phyloP scores from a whole-genome alignment of 768 basidiomycete genomes.

The Leccinum imitatum region DNA sequence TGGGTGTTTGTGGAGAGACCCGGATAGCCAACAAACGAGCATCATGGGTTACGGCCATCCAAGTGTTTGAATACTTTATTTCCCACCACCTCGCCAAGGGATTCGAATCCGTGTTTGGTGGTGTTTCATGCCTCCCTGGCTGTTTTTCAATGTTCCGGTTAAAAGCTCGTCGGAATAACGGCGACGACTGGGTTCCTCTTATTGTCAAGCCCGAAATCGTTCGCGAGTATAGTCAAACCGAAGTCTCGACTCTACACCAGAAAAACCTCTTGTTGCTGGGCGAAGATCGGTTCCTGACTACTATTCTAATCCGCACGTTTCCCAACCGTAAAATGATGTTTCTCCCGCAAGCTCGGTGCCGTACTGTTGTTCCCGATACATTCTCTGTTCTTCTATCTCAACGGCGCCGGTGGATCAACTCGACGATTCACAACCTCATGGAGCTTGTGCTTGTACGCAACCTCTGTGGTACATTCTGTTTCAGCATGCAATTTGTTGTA shows the following conservation, averaged over 20 bases:
- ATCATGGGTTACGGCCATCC: constrained; percentile 98
- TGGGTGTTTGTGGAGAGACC: constrained; percentile 99
- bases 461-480: constrained; percentile 98
- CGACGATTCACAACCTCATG: constrained; percentile 99
- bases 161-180: constrained; percentile 84
- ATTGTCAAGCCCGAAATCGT: constrained; percentile 97
- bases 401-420: constrained; percentile 98
- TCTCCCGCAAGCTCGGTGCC: constrained; percentile 90
- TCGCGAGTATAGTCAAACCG: constrained; percentile 93
- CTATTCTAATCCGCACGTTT: constrained; percentile 93
- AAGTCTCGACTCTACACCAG: constrained; percentile 93
- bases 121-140: constrained; percentile 98
- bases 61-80: constrained; percentile 99
- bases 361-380: constrained; percentile 95
- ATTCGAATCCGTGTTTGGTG: constrained; percentile 98
- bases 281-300: constrained; percentile 98
- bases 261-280: constrained; percentile 96
- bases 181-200: constrained; percentile 97
- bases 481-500: constrained; percentile 99
- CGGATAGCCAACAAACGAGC: constrained; percentile 98
- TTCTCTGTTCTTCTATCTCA: constrained; percentile 93
- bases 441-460: constrained; percentile 96
- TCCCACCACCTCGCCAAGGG: constrained; percentile 98
- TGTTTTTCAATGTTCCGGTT: constrained; percentile 99
- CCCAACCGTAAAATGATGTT: constrained; percentile 99